Base-by-base conservation (phyloP, 2,329 filamentous ascomycete genomes). In the Chaetomium olivaceum region DNA sequence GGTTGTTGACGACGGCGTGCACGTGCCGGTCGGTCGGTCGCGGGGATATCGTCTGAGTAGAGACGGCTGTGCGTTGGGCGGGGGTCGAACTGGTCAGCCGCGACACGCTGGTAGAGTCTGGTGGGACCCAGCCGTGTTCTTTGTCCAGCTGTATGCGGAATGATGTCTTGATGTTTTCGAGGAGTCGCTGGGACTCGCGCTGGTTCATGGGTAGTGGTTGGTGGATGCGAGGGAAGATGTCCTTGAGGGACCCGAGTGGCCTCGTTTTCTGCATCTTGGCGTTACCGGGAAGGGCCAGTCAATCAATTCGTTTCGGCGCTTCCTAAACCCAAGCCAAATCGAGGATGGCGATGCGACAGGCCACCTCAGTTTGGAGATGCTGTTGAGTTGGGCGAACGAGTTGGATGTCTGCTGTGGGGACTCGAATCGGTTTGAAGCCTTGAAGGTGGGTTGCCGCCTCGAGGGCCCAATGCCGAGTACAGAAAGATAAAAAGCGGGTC, bases 101-200 rank as follows among this genome's bases (percentile, higher is more conserved):
- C 29, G 11, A 21, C 12, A 19, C n/a, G 3, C 6, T 48, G 27
- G 9, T 29, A 29, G 25, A 25, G 11, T 23, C 33, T 29, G 56
- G 43, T 33, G 25, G 6, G 25, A 16, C 14, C 25, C 72, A 72
- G 66, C 84, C 84, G 71, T 87, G 83, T 71, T 87, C 85, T 52
- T 77, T 79, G 70, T 87, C 84, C n/a, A 88, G 82, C 33, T 86
- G 82, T 62, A 80, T 80, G 60, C 85, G 81, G 72, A 88, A 88
- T 2, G 85, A 87, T 6, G 78, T 75, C 59, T 85, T 87, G 60
- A 88, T 79, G 39, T 81, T 80, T 62, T 85, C 79, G 68, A 87
- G 83, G 9, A 87, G 80, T 70, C 82, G 82, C 67, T 84, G 80
- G 29, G 83, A 83, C 63, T 86, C 82, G 62, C 80, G 78, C 52